Base-by-base conservation (phyloP, 306 rosid genomes). In the Dryas drummondii region DNA sequence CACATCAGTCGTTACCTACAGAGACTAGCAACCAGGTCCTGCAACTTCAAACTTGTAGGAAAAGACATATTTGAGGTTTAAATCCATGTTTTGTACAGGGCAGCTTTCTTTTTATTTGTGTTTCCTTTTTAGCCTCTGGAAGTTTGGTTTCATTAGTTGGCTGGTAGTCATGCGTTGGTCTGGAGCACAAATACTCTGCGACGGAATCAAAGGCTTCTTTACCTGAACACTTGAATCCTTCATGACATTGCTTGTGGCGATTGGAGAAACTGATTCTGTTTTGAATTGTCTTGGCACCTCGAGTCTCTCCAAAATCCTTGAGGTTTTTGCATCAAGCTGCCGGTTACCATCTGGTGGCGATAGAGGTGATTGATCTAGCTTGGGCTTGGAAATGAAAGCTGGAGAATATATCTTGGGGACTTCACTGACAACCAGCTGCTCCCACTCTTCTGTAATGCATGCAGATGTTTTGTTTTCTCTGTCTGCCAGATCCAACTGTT, bases 301-400 rank as follows among this genome's bases (percentile, higher is more conserved):
- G 70, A 91, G 82, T 58, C 92, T 91, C 92, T 89, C 94, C 77
- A 91, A 71, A 87, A 91, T 91, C 86, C 89, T 87, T 45, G 91
- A 84, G 8, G 97, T 91, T 75, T 87, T 87, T 45, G 58, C 83
- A 74, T 82, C 88, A 68, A 87, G 76, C 83, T 79, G 85, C 73
- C 76, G 81, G 68, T 75, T 86, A 66, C 85, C 66, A 74, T 81
- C 88, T 74, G 77, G 77, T 26, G 79, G 81, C 5, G 80, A 79
- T 56, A 44, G 75, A 80, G 70, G 67, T 13, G 86, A 72, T 58
- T 77, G 78, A 64, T 82, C 92, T 80, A 72, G 61, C 84, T 82
- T 79, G 72, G 80, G 77, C 72, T 83, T 83, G 71, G 84, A 76
- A 54, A n/a, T n/a, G n/a, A n/a, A n/a, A n/a, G n/a, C n/a, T n/a